phyloP scores from a whole-genome alignment of 495 filamentous ascomycete genomes.

The Neurospora tetraspora region DNA sequence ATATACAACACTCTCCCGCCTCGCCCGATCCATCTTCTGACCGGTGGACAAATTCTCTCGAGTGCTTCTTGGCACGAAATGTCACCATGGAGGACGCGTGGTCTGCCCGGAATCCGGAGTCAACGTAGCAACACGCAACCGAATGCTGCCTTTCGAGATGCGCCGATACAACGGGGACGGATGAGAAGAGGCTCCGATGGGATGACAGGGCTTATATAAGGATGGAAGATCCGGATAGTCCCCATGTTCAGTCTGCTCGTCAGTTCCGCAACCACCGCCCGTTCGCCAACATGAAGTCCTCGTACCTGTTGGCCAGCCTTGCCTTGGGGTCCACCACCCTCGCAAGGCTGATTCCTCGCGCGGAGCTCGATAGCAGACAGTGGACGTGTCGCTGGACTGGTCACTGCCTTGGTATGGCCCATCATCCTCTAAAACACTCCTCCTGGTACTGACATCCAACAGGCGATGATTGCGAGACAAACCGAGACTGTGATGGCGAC shows the following conservation, averaged over 20 bases:
- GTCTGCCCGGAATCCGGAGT: background rate
- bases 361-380: background rate
- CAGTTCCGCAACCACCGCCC: background rate
- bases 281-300: background rate
- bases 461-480: constrained; percentile 14
- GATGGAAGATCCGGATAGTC: background rate
- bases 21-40: background rate
- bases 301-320: background rate
- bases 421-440: background rate
- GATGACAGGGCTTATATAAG: background rate
- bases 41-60: background rate
- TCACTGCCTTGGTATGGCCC: constrained; percentile 16
- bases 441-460: background rate
- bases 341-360: background rate
- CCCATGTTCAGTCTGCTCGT: background rate
- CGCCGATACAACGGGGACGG: background rate
- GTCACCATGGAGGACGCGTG: background rate
- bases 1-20: background rate
- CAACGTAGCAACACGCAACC: background rate
- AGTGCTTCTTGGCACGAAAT: background rate
- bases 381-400: constrained; percentile 13
- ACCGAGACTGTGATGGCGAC: constrained; percentile 16
- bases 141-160: background rate
- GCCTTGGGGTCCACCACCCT: background rate
- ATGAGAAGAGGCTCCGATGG: background rate